Evolutionary conservation across 805 yeast species (phyloP), one percentile per base, ranked within the genome.

Genomic region (Maudiozyma barnettii): DNA sequence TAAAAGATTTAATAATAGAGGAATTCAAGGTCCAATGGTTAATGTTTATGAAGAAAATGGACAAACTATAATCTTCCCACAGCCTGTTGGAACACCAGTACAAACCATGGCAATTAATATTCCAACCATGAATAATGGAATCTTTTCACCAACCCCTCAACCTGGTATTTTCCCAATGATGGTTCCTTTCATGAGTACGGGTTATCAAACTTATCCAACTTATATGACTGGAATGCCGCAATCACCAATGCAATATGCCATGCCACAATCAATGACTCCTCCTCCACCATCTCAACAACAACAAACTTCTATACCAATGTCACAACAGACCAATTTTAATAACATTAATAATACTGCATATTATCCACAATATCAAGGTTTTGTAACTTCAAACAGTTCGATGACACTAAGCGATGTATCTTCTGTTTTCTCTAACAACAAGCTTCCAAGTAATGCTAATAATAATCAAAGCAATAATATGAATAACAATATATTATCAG

Each of bases 341-440:
- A 41, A 30, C 14, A 22, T 19, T 8, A 19, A 41, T 33, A 37
- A 12, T 19, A 39, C 42, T 19, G 26, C 41, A 37, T 19, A 22
- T 19, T n/a, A 20, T 29, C 40, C 20, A 19, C 40, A 37, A 21
- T 21, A 37, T 21, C 40, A 16, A 37, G 21, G 40, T 19, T 37
- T 46, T 13, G 33, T 29, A 23, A 31, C 43, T 14, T 51, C 56
- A 4, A 47, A 47, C 8, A 54, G 56, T 48, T 51, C 60, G 26
- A 46, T 51, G 42, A 45, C 53, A 16, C 37, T 51, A 43, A 55
- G 57, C 42, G 59, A 55, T 20, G 20, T 50, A 6, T 52, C 56
- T 2, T 54, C 57, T 7, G 41, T 54, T 1, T 46, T 50, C 21
- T 54, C 57, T n/a, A 23, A 18, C 45, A 12, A 43, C 14, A 37